phyloP scores from a whole-genome alignment of 164 flowering plant genomes.

The Umbellularia californica region DNA sequence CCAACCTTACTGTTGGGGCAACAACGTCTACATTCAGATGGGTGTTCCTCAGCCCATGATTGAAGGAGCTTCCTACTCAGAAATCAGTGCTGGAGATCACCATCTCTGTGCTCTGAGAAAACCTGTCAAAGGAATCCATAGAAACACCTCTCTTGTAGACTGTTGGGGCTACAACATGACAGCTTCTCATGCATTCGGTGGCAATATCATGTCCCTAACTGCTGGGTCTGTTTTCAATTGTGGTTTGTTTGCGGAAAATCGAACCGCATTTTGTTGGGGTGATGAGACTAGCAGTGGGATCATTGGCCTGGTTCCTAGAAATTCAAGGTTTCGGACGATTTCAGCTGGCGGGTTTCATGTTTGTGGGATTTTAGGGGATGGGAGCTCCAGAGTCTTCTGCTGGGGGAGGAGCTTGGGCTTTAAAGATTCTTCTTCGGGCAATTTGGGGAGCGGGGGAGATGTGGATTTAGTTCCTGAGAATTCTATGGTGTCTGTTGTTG shows the following conservation, averaged over 20 bases:
- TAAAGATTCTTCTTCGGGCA: slow-evolving; percentile 38
- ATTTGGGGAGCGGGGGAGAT: slow-evolving; percentile 26
- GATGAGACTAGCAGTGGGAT: slow-evolving; percentile 73
- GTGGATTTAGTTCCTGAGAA: slow-evolving; percentile 57
- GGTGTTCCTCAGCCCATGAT: slow-evolving; percentile 81
- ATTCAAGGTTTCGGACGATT: slow-evolving; percentile 50
- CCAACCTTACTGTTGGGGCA: slow-evolving; percentile 97
- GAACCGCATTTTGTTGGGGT: slow-evolving; percentile 86
- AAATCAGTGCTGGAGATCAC: slow-evolving; percentile 91
- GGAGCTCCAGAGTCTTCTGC: slow-evolving; percentile 51
- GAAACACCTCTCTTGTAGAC: slow-evolving; percentile 60
- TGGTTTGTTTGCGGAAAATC: slow-evolving; percentile 66
- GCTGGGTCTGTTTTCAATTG: slow-evolving; percentile 92
- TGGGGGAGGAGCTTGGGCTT: slow-evolving; percentile 81
- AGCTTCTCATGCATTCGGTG: slow-evolving; percentile 51
- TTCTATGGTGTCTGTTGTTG: slow-evolving; percentile 64
- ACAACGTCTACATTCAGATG: slow-evolving; percentile 60
- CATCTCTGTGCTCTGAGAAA: slow-evolving; percentile 81
- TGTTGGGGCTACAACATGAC: slow-evolving; percentile 99
- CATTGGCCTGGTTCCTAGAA: slow-evolving; percentile 48
- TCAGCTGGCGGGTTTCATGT: slow-evolving; percentile 96
- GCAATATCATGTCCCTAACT: slow-evolving; percentile 62
- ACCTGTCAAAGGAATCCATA: slow-evolving; percentile 28
- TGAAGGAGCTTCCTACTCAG: slow-evolving; percentile 50
- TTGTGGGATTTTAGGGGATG: slow-evolving; percentile 70